Evolutionary conservation across 345 rosid genomes (phyloP), one percentile per base, ranked within the genome.

Genomic region (Barbarea vulgaris): DNA sequence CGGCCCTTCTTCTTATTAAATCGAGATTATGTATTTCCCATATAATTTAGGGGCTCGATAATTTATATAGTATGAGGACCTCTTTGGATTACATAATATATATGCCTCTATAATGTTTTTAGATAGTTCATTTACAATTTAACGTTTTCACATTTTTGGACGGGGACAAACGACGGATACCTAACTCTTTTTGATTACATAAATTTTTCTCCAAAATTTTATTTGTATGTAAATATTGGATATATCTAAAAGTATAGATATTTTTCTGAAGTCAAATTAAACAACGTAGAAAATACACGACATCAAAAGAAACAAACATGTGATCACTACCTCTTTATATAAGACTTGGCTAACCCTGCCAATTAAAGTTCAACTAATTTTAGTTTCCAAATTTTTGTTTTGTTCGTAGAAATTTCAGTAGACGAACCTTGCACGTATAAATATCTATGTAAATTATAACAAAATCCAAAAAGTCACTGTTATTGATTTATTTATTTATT

Each of bases 401-500:
- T 25, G 60, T 37, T 61, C 10, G 42, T 28, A 62, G 33, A 52
- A 50, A 18, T 14, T 4, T 62, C 8, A 39, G 70, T 27, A 52
- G 61, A 52, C 7, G 44, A 73, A 63, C 4, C 54, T 27, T 72
- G 63, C 33, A 73, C 70, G 77, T 62, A 30, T 19, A 7, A 4
- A 51, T 15, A 17, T 39, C 33, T 21, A 41, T 41, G 9, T 54
- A 37, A 27, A 52, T 63, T 17, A 72, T 62, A 52, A 53, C 25
- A 64, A 36, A 39, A 48, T 36, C 61, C 76, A 61, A 72, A 19
- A 60, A 24, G 30, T 72, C 60, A 11, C 39, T 50, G 34, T 47
- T 48, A 11, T 50, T 71, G 48, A 18, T 71, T 2, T 37, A 24
- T 3, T 1, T 2, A 4, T 6, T 25, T 10, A 3, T 27, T 34